These are phyloP conservation scores for Coniochaeta ligniaria DNA, from an alignment of 2,329 filamentous ascomycete genomes.

Conservation along the genomic window DNA sequence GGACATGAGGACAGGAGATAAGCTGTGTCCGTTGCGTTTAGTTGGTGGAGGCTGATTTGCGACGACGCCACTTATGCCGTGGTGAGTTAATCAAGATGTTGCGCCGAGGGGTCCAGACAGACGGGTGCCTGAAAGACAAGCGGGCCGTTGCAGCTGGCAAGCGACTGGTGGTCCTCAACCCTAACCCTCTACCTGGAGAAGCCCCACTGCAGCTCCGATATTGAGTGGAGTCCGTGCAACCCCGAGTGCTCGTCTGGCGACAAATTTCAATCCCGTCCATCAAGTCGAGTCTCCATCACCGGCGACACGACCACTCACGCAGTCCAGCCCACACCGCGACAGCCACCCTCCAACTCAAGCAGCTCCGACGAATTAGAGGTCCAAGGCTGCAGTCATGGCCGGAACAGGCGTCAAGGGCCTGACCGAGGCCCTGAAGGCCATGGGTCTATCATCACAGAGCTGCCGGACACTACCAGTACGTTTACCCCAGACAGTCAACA, in stretches of 20 bases:
- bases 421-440: constrained; percentile 42
- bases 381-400: too few relatives aligned
- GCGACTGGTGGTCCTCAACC: neutral
- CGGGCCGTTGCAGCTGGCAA: neutral
- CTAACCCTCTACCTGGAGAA: neutral
- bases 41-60: neutral
- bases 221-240: neutral
- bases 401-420: constrained; percentile 42
- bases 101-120: neutral
- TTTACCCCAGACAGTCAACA: too few relatives aligned
- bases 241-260: neutral
- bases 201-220: neutral
- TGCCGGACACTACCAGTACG: constrained; percentile 22
- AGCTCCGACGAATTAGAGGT: neutral
- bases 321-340: neutral
- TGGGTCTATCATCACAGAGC: constrained; percentile 38
- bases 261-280: neutral
- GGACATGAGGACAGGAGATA: neutral
- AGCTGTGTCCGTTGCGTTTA: neutral
- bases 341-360: neutral
- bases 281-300: neutral
- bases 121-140: neutral
- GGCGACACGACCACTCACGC: neutral
- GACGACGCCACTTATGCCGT: neutral
- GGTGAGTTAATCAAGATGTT: neutral